phyloP scores from a whole-genome alignment of 257 asterid genomes.

The Ajuga chamaepitys region DNA sequence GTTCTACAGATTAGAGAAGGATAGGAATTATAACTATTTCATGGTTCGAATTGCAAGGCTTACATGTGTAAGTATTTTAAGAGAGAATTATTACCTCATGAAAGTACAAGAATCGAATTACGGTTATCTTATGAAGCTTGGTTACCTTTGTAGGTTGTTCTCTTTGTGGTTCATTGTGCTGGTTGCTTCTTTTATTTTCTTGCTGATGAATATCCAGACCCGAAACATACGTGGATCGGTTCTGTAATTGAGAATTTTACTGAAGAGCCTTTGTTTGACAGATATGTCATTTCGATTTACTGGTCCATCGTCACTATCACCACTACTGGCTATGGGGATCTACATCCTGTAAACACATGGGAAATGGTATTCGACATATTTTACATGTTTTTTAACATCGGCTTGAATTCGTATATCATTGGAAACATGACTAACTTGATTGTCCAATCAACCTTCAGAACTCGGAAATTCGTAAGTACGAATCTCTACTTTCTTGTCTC shows the following conservation, averaged over 20 bases:
- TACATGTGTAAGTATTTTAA: constrained; percentile 42
- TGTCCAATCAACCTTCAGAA: constrained; percentile 68
- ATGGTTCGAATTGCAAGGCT: constrained; percentile 58
- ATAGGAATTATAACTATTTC: constrained; percentile 52
- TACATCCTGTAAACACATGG: constrained; percentile 48
- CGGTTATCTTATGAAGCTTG: constrained; percentile 4
- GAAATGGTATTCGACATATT: constrained; percentile 57
- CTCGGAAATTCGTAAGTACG: constrained; percentile 67
- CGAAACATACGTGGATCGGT: constrained; percentile 51
- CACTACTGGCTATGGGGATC: constrained; percentile 72
- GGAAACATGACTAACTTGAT: constrained; percentile 91
- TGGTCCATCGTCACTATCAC: constrained; percentile 69
- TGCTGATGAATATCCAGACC: constrained; percentile 38
- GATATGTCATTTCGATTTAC: constrained; percentile 47
- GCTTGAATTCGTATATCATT: constrained; percentile 59
- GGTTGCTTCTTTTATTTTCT: constrained; percentile 55
- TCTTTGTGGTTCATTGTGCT: constrained; percentile 61
- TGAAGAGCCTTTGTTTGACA: constrained; percentile 23
- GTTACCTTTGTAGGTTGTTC: constrained; percentile 46
- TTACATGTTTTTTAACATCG: constrained; percentile 62
- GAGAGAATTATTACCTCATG: background rate
- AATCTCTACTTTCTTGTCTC: background rate
- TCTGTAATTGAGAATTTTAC: constrained; percentile 14
- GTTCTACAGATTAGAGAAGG: constrained; percentile 65
- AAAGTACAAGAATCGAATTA: background rate